Conservation (phyloP, 768 basidiomycete species). For the Podaxis pistillaris region DNA sequence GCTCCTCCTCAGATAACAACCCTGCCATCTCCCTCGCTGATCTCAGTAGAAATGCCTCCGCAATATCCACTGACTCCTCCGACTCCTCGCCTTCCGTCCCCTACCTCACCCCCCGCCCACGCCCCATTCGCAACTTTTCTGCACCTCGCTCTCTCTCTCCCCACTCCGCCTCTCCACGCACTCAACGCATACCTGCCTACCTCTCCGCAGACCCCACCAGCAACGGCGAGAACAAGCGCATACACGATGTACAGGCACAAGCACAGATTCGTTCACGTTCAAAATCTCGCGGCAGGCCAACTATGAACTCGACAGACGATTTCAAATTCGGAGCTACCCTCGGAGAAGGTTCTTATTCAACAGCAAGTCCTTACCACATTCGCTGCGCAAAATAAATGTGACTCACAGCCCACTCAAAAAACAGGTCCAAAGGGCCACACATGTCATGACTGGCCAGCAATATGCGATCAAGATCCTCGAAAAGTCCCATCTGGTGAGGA, state of each 20-base stretch:
- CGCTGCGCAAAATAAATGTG: background rate
- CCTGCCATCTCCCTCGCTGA: conserved; percentile 42
- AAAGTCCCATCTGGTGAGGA: conserved; percentile 77
- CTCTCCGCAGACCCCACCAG: conserved; percentile 53
- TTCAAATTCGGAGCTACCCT: conserved; percentile 74
- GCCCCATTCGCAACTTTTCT: conserved; percentile 63
- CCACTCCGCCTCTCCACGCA: conserved; percentile 19
- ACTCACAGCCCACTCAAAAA: background rate
- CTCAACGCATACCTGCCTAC: conserved; percentile 51
- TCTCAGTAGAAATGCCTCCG: conserved; percentile 74
- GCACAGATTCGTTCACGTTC: conserved; percentile 30
- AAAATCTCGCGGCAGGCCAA: conserved; percentile 42
- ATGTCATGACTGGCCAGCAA: conserved; percentile 29
- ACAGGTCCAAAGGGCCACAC: conserved; percentile 59
- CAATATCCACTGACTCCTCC: conserved; percentile 67
- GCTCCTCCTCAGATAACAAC: background rate
- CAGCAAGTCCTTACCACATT: conserved; percentile 43
- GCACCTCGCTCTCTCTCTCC: conserved; percentile 48
- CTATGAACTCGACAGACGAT: conserved; percentile 54
- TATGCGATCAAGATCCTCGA: conserved; percentile 56
- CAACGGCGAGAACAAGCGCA: conserved; percentile 11
- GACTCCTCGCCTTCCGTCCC: conserved; percentile 44
- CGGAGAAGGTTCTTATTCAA: conserved; percentile 83
- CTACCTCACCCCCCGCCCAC: conserved; percentile 43
- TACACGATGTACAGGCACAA: conserved; percentile 9